Conservation (phyloP, 139 green algal genomes). For the Zygnema cylindricum region DNA sequence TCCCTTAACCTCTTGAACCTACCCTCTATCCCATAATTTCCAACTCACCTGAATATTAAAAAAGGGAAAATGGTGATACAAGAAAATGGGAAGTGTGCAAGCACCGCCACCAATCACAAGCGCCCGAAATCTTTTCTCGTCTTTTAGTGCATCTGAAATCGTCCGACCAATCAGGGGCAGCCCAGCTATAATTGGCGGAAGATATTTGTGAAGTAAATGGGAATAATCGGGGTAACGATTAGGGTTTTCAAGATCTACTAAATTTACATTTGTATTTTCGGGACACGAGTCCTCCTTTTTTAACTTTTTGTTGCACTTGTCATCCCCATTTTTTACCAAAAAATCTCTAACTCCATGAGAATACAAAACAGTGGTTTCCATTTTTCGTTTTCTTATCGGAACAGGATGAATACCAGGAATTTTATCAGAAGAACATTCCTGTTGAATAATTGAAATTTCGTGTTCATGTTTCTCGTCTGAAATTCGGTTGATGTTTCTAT, state of each 20-base stretch:
- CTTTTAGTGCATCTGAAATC: background rate
- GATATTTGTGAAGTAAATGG: conserved; percentile 35
- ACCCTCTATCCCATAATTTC: too few species aligned
- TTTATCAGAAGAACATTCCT: background rate
- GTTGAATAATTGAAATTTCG: background rate
- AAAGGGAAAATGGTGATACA: conserved; percentile 40
- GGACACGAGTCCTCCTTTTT: too few species aligned
- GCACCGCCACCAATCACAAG: conserved; percentile 16
- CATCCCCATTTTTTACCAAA: background rate
- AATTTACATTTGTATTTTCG: background rate
- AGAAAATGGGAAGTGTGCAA: conserved; percentile 23
- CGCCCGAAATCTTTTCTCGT: background rate
- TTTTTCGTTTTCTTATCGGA: too few species aligned
- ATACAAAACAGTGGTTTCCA: background rate
- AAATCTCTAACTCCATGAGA: background rate
- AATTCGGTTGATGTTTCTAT: too few species aligned
- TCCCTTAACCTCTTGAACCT: too few species aligned
- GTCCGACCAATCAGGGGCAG: conserved; percentile 4
- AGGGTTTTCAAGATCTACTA: background rate
- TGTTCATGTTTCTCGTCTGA: background rate
- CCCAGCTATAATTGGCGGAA: conserved; percentile 27
- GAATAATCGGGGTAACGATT: background rate
- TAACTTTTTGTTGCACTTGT: too few species aligned
- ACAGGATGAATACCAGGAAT: background rate
- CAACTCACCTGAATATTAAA: conserved; percentile 36